Evolutionary conservation across 78 protist genomes (phyloP).

Genomic region (Polysphondylium violaceum): DNA sequence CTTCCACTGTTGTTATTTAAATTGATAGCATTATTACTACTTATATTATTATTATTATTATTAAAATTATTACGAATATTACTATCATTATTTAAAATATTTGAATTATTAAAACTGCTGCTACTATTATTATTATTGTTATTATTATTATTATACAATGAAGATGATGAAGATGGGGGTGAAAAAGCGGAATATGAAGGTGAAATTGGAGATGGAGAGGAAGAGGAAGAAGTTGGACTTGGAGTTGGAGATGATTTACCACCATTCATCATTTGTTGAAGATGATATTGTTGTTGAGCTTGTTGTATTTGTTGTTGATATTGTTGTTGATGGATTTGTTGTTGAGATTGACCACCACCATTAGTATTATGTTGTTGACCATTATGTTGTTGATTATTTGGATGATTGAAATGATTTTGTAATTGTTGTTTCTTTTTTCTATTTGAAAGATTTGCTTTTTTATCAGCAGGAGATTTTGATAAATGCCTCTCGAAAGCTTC

Average conservation of each 20-base stretch:
- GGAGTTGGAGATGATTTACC: neutral
- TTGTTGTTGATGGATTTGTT: neutral
- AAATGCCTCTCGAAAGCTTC: slow-evolving; percentile 72
- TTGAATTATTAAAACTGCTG: neutral
- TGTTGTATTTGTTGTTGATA: slow-evolving; percentile 17
- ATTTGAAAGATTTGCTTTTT: slow-evolving; percentile 15
- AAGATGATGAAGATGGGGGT: neutral
- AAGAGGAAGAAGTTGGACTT: neutral
- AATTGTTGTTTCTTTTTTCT: slow-evolving; percentile 48
- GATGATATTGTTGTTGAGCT: slow-evolving; percentile 5
- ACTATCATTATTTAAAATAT: neutral
- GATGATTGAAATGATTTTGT: slow-evolving; percentile 14
- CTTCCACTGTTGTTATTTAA: neutral
- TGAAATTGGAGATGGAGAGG: slow-evolving; percentile 15
- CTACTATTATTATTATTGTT: neutral
- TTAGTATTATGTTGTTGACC: neutral
- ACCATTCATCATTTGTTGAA: neutral
- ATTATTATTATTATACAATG: neutral
- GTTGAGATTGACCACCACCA: neutral
- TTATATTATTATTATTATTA: slow-evolving; percentile 13
- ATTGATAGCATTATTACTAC: slow-evolving; percentile 10
- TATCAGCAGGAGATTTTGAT: slow-evolving; percentile 70
- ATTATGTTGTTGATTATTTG: neutral
- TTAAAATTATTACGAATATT: slow-evolving; percentile 1
- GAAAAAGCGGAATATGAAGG: slow-evolving; percentile 11